Evolutionary conservation across 2,329 filamentous ascomycete species (phyloP).

Genomic region (Gremmenia infestans): DNA sequence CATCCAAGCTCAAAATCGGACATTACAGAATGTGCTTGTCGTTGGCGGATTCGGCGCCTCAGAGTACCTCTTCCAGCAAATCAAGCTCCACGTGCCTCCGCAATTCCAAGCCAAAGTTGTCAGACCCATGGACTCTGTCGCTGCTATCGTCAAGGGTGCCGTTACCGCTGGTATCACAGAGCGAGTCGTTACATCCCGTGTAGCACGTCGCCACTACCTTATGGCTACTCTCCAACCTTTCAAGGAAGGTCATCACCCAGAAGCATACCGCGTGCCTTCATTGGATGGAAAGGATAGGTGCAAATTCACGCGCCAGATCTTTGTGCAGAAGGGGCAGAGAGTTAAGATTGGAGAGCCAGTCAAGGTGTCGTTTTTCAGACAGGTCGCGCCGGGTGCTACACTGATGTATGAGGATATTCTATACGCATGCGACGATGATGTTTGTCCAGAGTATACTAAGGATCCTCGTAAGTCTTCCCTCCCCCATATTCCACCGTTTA

Average conservation of each 20-base stretch:
- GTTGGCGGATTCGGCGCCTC: constrained; percentile 98
- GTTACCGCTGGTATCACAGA: constrained; percentile 98
- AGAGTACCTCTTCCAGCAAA: constrained; percentile 98
- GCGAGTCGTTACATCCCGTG: constrained; percentile 91
- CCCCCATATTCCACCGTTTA: not conserved
- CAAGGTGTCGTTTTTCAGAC: constrained; percentile 97
- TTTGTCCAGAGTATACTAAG: constrained; percentile 97
- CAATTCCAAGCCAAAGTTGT: constrained; percentile 99
- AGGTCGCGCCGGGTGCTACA: constrained; percentile 92
- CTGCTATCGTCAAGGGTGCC: constrained; percentile 96
- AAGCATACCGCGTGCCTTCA: constrained; percentile 94
- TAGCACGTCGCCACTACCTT: constrained; percentile 94
- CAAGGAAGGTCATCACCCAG: constrained; percentile 97
- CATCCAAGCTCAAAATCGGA: constrained; percentile 93
- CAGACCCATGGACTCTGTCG: constrained; percentile 96
- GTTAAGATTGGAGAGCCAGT: constrained; percentile 99
- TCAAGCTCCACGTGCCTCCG: constrained; percentile 95
- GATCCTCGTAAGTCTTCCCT: constrained; percentile 78
- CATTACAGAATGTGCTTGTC: constrained; percentile 91
- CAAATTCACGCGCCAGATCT: constrained; percentile 98
- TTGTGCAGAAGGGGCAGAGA: constrained; percentile 96
- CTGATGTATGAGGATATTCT: constrained; percentile 99
- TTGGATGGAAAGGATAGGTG: constrained; percentile 96
- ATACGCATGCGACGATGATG: constrained; percentile 96
- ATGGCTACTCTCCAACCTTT: constrained; percentile 99